phyloP scores from a whole-genome alignment of 1,284 basidiomycete genomes.

The Fomes fomentarius region DNA sequence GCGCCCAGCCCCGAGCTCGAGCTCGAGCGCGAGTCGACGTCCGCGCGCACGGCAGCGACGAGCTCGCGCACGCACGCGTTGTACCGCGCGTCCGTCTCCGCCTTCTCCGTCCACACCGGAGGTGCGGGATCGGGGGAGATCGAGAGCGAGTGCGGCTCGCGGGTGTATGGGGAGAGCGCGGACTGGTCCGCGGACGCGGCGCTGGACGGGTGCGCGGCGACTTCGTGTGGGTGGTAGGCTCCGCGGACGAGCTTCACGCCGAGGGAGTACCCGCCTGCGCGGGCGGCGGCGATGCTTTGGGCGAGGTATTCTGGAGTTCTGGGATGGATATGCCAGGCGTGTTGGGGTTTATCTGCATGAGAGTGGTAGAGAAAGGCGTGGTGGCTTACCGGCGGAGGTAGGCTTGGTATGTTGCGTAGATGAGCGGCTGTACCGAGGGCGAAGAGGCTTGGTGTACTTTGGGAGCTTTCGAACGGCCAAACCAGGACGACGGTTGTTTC shows the following conservation, averaged over 20 bases:
- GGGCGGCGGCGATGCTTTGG: constrained; percentile 72
- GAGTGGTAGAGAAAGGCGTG: background rate
- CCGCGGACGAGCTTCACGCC: constrained; percentile 96
- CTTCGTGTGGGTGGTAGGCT: constrained; percentile 87
- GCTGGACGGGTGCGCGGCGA: constrained; percentile 46
- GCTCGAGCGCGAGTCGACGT: constrained; percentile 34
- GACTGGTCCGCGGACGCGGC: constrained; percentile 25
- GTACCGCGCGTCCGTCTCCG: constrained; percentile 83
- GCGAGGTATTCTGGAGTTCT: constrained; percentile 74
- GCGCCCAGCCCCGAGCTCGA: background rate
- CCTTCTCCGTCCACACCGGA: constrained; percentile 71
- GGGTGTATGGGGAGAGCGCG: constrained; percentile 30
- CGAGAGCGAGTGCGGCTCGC: constrained; percentile 33
- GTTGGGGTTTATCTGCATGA: constrained; percentile 10
- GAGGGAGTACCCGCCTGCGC: constrained; percentile 72
- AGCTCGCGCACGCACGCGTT: constrained; percentile 69
- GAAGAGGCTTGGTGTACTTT: background rate
- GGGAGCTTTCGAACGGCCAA: background rate
- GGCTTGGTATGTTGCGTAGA: constrained; percentile 86
- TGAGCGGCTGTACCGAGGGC: constrained; percentile 54
- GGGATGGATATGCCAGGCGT: no score
- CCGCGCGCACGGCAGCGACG: constrained; percentile 58
- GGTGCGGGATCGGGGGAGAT: constrained; percentile 62
- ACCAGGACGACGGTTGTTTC: constrained; percentile 13
- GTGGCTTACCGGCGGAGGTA: constrained; percentile 70